Evolutionary conservation across 768 basidiomycete genomes (phyloP).

Genomic region (Galerina marginata): DNA sequence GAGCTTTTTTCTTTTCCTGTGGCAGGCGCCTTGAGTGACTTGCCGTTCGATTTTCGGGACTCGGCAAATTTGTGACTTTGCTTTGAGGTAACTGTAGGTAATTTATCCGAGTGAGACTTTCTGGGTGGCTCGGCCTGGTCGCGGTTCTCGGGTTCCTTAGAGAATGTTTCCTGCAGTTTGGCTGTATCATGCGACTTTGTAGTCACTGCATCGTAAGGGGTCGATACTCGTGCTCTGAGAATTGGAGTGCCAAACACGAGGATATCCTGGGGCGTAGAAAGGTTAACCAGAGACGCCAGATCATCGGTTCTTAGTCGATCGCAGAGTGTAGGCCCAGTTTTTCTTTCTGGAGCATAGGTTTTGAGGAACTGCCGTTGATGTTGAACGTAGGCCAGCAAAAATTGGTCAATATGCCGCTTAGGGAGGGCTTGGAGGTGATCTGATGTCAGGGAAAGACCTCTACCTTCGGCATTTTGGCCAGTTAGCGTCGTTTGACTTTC

Average conservation of each 20-base stretch:
- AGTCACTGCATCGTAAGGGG: conserved; percentile 3
- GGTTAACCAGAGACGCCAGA: background rate
- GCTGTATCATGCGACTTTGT: background rate
- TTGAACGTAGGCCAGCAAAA: conserved; percentile 53
- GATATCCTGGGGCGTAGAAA: background rate
- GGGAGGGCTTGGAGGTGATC: conserved; percentile 35
- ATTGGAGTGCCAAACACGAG: conserved; percentile 61
- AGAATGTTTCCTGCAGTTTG: background rate
- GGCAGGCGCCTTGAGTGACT: conserved; percentile 8
- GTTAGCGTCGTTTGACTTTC: too few species aligned
- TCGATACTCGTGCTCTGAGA: conserved; percentile 48
- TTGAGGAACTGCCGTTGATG: conserved; percentile 52
- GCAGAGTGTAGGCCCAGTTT: background rate
- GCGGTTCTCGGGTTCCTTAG: background rate
- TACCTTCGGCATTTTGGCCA: too few species aligned
- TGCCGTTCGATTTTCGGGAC: background rate
- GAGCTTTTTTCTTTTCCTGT: background rate
- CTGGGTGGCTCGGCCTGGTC: background rate
- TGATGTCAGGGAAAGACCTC: conserved; percentile 1
- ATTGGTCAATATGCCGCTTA: conserved; percentile 45
- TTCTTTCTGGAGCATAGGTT: conserved; percentile 37
- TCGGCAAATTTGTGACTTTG: background rate
- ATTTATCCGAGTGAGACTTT: background rate
- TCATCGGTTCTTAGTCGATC: background rate
- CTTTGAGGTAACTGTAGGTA: background rate